Evolutionary conservation across 805 yeast genomes (phyloP).

Genomic region (Candida adriatica): DNA sequence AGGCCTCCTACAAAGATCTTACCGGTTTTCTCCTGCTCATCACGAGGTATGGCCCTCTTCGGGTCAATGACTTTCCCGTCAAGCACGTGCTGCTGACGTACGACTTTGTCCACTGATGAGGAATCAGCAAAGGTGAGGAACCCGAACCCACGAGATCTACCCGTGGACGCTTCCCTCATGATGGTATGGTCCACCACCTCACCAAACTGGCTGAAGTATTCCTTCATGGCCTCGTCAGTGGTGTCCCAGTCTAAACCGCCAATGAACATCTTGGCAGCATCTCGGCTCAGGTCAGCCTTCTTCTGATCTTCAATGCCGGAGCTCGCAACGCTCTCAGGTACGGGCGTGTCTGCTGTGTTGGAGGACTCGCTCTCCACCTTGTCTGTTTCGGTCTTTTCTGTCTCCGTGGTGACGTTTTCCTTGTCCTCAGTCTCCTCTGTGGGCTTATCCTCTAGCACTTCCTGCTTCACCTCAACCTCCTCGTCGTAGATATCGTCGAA

Average conservation of each 20-base stretch:
- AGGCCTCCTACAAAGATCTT: slow-evolving; percentile 97
- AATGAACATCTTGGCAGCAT: slow-evolving; percentile 86
- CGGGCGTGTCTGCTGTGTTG: neutral
- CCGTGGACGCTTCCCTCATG: slow-evolving; percentile 84
- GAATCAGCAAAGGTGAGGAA: slow-evolving; percentile 82
- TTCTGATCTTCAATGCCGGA: slow-evolving; percentile 11
- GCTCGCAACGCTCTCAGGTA: neutral
- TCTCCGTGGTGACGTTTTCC: slow-evolving; percentile 9
- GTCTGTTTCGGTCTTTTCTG: slow-evolving; percentile 1
- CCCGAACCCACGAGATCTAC: slow-evolving; percentile 92
- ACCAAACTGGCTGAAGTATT: slow-evolving; percentile 83
- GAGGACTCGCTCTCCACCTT: slow-evolving; percentile 1
- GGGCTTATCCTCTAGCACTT: slow-evolving; percentile 13
- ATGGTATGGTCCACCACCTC: slow-evolving; percentile 82
- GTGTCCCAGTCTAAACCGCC: slow-evolving; percentile 99
- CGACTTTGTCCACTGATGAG: slow-evolving; percentile 78
- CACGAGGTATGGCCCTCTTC: slow-evolving; percentile 93
- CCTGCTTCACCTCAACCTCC: slow-evolving; percentile 21
- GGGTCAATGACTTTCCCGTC: slow-evolving; percentile 98
- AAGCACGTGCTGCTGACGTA: slow-evolving; percentile 77
- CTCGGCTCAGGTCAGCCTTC: slow-evolving; percentile 52
- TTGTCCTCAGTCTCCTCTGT: slow-evolving; percentile 13
- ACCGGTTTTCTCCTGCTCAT: slow-evolving; percentile 94
- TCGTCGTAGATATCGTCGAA: slow-evolving; percentile 80
- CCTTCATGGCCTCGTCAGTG: slow-evolving; percentile 75